Base-by-base conservation (phyloP, 805 yeast species). In the Schizosaccharomyces osmophilus region DNA sequence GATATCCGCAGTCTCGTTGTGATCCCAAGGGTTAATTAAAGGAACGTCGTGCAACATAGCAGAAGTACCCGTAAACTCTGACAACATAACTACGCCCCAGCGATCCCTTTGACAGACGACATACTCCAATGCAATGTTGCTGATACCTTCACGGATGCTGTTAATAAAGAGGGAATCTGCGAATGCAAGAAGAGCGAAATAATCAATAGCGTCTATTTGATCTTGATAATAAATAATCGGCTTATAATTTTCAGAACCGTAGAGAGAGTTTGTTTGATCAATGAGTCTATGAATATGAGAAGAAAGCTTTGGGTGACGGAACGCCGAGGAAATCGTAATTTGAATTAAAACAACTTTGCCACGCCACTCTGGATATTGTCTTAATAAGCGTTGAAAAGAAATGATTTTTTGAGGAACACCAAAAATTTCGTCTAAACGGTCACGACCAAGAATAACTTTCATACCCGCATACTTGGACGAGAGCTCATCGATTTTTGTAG, bases 1-100 rank as follows among this genome's bases (percentile, higher is more conserved):
- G 5, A 88, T 79, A 67, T 81, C 84, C 1, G 98, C 90, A 45
- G 90, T 90, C 1, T 95, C 95, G 31, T 87, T 90, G 0, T 94
- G 78, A 73, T 93, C 97, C 95, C 97, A 93, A 6, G 99, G 99
- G 67, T 93, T 93, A 43, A 93, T 93, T 65, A 84, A 79, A 60
- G 86, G 77, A n/a, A 75, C 74, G 31, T 73, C 76, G 11, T 66
- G 63, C 24, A 75, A 64, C 17, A 66, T 61, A 43, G 70, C 71
- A 0, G 95, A 86, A 2, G 94, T 82, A 57, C 98, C 99, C 62
- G 95, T 85, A 69, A 93, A 93, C 73, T 93, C 99, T 26, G 95
- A 85, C 57, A 93, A 73, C 48, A 93, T 81, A 68, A 94, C 77
- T 0, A 97, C 95, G 2, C 85, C 79, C 64, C 82, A 79, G 42